Evolutionary conservation across 2,329 filamentous ascomycete genomes (phyloP), one percentile per base, ranked within the genome.

Genomic region (Cladosporium phlei): DNA sequence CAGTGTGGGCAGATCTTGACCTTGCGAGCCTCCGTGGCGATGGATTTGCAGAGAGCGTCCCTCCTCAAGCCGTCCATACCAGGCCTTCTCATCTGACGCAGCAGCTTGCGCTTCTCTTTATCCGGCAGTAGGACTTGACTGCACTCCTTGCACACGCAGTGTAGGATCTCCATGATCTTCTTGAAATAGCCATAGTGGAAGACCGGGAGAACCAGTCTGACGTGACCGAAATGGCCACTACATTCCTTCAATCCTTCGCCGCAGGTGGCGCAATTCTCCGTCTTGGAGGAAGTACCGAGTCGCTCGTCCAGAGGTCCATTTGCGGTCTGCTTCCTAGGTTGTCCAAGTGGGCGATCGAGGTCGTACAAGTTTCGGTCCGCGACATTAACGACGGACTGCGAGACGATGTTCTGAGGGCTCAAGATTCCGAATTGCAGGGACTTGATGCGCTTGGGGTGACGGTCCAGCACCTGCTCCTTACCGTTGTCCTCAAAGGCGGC

Each of bases 141-240:
- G 64, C 93, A 98, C 62, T 90, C 73, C 65, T 95, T 98, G 82
- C 93, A 98, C 55, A 98, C 94, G 61, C 93, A 86, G 65, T 97
- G 90, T 19, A 98, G 76, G 47, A 95, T 90, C 34, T 83, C 84
- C 63, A 95, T 91, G 54, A 93, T 88, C 65, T 94, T 89, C 64
- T 89, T 93, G 59, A 98, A 79, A 64, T 96, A 98, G 28, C 93
- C 93, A 55, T 97, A 89, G 64, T 98, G 93, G 62, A 97, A 97
- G 33, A 86, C 88, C 3, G 93, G 93, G 42, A 98, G 74, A 1
- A 91, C 88, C 11, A 98, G 79, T 60, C 87, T 83, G 59, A 98
- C 86, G 68, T 96, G 85, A 37, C 93, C 93, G 62, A 97, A 98
- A 67, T 98, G 93, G 10, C 93, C 93, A 57, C 88, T 93, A 67